Conservation (phyloP, 306 rosid genomes). For the Medicago arabica region DNA sequence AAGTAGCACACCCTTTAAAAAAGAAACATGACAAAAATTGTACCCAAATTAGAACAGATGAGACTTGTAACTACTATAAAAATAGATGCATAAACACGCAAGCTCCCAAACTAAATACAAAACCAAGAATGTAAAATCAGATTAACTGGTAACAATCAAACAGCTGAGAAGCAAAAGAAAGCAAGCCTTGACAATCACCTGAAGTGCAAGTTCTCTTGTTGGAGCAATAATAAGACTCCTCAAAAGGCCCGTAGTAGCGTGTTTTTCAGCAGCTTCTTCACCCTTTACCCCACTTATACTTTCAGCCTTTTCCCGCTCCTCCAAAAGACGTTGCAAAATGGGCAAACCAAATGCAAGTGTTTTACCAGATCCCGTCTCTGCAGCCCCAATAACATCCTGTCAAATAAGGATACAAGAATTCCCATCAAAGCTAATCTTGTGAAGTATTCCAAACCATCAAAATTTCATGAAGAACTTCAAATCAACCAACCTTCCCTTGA, state of each 20-base stretch:
- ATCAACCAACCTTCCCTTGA: constrained; percentile 87
- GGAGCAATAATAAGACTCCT: constrained; percentile 94
- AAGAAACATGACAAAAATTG: neutral
- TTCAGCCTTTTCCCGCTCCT: constrained; percentile 77
- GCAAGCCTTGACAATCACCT: constrained; percentile 60
- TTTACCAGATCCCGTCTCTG: constrained; percentile 97
- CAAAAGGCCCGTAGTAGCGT: constrained; percentile 62
- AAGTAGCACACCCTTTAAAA: neutral
- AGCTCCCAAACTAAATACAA: constrained; percentile 6
- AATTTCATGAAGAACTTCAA: constrained; percentile 37
- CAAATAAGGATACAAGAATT: constrained; percentile 41
- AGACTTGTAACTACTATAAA: constrained; percentile 2
- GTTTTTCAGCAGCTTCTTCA: constrained; percentile 55
- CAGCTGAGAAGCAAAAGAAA: constrained; percentile 35
- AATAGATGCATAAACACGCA: constrained; percentile 11
- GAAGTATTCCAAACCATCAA: constrained; percentile 6
- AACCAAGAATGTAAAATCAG: neutral
- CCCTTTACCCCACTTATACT: constrained; percentile 55
- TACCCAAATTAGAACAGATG: constrained; percentile 15
- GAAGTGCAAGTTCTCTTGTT: constrained; percentile 93
- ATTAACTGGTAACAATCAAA: constrained; percentile 19
- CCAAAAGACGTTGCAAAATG: constrained; percentile 90
- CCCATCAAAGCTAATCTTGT: constrained; percentile 26
- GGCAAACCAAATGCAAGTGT: constrained; percentile 99
- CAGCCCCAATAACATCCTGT: constrained; percentile 97